Evolutionary conservation across 495 filamentous ascomycete genomes (phyloP).

Genomic region (Neurospora sp.): DNA sequence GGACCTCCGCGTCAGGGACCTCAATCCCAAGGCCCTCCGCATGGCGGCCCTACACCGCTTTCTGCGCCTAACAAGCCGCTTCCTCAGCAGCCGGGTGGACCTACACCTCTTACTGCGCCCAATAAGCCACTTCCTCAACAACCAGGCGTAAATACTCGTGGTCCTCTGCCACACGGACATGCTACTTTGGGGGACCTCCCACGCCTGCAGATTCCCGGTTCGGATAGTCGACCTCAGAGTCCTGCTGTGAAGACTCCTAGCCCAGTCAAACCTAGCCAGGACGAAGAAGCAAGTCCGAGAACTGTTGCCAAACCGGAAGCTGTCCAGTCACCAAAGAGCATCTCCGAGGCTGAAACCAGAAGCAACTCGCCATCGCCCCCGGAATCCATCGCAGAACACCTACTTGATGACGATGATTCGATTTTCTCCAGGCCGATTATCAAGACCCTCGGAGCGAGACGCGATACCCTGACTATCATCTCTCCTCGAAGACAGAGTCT

Average conservation of each 20-base stretch:
- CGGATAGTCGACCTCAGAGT: neutral
- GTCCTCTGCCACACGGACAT: neutral
- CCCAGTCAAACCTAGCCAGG: neutral
- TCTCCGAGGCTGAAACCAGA: neutral
- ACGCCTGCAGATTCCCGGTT: conserved; percentile 1
- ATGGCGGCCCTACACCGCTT: neutral
- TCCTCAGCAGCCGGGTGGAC: neutral
- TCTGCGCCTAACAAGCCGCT: conserved; percentile 2
- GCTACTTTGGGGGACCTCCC: conserved; percentile 1
- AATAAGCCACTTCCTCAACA: neutral
- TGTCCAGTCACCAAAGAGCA: neutral
- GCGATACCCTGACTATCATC: conserved; percentile 30
- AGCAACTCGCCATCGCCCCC: conserved; percentile 1
- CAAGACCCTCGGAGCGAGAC: conserved; percentile 29
- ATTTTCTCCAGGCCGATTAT: conserved; percentile 25
- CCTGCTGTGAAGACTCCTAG: neutral
- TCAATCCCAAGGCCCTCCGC: neutral
- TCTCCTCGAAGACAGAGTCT: conserved; percentile 27
- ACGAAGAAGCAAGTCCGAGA: neutral
- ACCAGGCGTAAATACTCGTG: neutral
- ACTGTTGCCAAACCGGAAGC: neutral
- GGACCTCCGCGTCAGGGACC: conserved; percentile 2
- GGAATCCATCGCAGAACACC: conserved; percentile 5
- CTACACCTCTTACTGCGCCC: neutral
- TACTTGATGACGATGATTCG: conserved; percentile 9